Percentiles rank a stretch among this genome's conserved stretches.
Evolutionary conservation across 2,329 filamentous ascomycete species (phyloP).

Genomic region (Aspergillus pseudonomiae): DNA sequence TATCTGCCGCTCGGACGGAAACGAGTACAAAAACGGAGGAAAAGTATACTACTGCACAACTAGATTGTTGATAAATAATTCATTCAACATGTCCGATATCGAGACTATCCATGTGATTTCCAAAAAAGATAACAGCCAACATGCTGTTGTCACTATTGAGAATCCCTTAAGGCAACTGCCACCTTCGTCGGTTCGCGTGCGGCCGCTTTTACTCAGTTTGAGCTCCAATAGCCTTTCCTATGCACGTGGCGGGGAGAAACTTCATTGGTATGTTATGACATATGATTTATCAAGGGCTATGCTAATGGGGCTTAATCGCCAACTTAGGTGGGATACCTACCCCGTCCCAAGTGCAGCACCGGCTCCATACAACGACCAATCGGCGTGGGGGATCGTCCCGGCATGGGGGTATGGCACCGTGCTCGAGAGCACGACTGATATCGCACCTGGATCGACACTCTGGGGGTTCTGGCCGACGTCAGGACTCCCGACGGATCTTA

Average conservation of each 20-base stretch:
- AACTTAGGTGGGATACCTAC: conserved; percentile 46
- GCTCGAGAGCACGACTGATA: conserved; percentile 41
- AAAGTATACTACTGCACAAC: too few relatives aligned
- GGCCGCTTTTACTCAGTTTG: conserved; percentile 14
- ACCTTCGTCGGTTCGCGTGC: conserved; percentile 16
- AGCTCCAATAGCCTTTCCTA: conserved; percentile 24
- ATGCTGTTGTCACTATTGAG: conserved; percentile 7
- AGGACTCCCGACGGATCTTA: conserved; percentile 34
- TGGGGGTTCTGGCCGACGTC: conserved; percentile 51
- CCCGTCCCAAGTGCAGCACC: conserved; percentile 39
- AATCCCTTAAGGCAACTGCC: not conserved
- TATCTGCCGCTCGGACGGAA: too few relatives aligned
- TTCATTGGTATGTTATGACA: conserved; percentile 9
- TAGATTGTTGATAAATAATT: not conserved
- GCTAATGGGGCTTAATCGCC: not conserved
- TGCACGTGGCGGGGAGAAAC: conserved; percentile 13
- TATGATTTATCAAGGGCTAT: not conserved
- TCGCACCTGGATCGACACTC: conserved; percentile 38
- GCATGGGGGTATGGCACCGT: conserved; percentile 54
- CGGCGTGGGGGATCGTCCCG: conserved; percentile 49
- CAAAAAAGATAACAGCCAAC: conserved; percentile 10
- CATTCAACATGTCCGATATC: not conserved
- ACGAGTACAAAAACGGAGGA: too few relatives aligned
- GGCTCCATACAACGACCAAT: conserved; percentile 34
- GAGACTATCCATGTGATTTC: conserved; percentile 13